phyloP scores from a whole-genome alignment of 2,329 filamentous ascomycete genomes.

The Xylaria sp. region DNA sequence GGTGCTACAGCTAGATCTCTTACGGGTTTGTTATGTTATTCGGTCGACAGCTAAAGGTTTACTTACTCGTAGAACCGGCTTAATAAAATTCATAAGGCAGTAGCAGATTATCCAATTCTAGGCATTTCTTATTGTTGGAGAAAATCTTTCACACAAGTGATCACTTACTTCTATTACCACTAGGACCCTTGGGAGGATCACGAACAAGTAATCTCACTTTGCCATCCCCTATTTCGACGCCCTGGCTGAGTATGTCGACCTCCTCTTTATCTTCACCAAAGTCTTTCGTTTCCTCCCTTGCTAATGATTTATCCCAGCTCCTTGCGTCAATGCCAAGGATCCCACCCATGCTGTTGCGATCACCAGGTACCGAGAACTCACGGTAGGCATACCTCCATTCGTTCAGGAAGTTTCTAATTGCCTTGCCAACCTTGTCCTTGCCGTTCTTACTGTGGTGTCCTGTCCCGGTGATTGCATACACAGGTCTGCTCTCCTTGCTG shows the following conservation, averaged over 20 bases:
- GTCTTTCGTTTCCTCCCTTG: conserved; percentile 58
- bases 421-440: conserved; percentile 98
- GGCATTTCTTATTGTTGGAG: conserved; percentile 16
- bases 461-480: conserved; percentile 97
- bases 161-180: conserved; percentile 58
- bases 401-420: conserved; percentile 88
- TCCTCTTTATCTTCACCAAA: conserved; percentile 56
- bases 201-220: conserved; percentile 73
- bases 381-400: conserved; percentile 97
- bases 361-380: conserved; percentile 96
- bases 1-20: background rate
- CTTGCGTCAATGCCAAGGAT: conserved; percentile 75
- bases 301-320: conserved; percentile 72
- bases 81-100: conserved; percentile 11
- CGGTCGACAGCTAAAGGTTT: background rate
- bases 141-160: conserved; percentile 22
- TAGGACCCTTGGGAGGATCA: conserved; percentile 68
- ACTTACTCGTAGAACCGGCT: background rate
- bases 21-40: background rate
- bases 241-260: conserved; percentile 70
- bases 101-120: conserved; percentile 19
- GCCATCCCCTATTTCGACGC: conserved; percentile 74
- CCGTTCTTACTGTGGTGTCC: conserved; percentile 98
- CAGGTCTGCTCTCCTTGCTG: conserved; percentile 74
- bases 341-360: conserved; percentile 83